phyloP scores from a whole-genome alignment of 1,139 yeast species.

The Sugiyamaella paludigena region DNA sequence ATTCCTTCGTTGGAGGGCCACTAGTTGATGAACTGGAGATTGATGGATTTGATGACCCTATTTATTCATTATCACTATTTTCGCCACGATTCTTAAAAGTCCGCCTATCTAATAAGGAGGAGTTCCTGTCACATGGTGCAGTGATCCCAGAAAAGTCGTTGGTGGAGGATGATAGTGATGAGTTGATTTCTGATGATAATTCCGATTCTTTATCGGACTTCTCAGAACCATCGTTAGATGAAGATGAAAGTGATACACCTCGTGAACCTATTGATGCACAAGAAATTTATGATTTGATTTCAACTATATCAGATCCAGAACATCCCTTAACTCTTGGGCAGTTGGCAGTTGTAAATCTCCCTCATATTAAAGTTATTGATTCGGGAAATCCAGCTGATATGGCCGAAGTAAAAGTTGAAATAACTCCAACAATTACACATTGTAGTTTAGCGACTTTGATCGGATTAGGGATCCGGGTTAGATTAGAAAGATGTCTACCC shows the following conservation, averaged over 20 bases:
- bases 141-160: slow-evolving; percentile 1
- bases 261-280: slow-evolving; percentile 73
- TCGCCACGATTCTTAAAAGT: slow-evolving; percentile 8
- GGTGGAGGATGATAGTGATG: slow-evolving; percentile 3
- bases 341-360: slow-evolving; percentile 84
- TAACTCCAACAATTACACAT: slow-evolving; percentile 97
- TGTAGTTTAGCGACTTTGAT: slow-evolving; percentile 94
- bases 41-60: slow-evolving; percentile 16
- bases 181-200: background rate
- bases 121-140: too few species aligned
- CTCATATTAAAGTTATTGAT: slow-evolving; percentile 70
- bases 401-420: slow-evolving; percentile 74
- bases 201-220: slow-evolving; percentile 12
- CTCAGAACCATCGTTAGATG: slow-evolving; percentile 16
- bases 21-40: background rate
- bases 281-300: slow-evolving; percentile 70
- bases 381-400: slow-evolving; percentile 51
- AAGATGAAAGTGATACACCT: slow-evolving; percentile 33
- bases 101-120: too few species aligned
- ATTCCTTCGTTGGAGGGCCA: background rate
- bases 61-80: slow-evolving; percentile 26
- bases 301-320: slow-evolving; percentile 94
- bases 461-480: slow-evolving; percentile 90
- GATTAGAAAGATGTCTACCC: slow-evolving; percentile 86
- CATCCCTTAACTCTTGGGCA: slow-evolving; percentile 96